A percentile compares a stretch with the other conserved stretches of the same genome.
phyloP scores from a whole-genome alignment of 805 yeast species.

The Grigorovia yakushimaensis region DNA sequence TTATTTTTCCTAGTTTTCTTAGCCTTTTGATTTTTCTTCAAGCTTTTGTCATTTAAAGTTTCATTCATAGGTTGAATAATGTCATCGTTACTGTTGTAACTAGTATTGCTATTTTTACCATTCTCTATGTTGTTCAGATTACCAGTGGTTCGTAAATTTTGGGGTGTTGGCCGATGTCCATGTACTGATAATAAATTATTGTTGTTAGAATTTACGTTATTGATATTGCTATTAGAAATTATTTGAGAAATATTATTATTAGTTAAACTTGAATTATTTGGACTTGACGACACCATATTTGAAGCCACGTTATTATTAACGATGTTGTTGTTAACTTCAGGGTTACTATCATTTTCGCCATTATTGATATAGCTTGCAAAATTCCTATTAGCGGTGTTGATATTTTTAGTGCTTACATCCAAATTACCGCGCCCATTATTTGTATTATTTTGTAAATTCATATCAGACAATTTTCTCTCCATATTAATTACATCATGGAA shows the following conservation, averaged over 20 bases:
- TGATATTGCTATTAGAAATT: no score
- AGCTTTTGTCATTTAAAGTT: neutral
- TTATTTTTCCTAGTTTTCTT: neutral
- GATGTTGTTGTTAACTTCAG: neutral
- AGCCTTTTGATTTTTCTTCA: neutral
- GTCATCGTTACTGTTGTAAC: neutral
- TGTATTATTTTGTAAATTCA: neutral
- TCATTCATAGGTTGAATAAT: neutral
- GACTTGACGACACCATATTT: neutral
- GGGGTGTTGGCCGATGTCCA: no score
- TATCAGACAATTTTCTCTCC: neutral
- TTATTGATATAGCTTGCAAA: neutral
- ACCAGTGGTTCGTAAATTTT: no score
- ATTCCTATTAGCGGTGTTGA: no score
- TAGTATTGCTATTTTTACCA: neutral
- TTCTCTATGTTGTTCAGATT: neutral
- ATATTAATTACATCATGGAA: neutral
- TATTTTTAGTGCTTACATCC: neutral
- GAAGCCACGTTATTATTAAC: neutral
- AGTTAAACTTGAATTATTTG: neutral
- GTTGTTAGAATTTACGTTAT: no score
- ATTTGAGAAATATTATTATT: neutral
- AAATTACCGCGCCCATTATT: neutral
- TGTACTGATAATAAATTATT: no score
- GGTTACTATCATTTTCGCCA: neutral